phyloP scores from a whole-genome alignment of 768 basidiomycete genomes.

The Panellus pusillus region DNA sequence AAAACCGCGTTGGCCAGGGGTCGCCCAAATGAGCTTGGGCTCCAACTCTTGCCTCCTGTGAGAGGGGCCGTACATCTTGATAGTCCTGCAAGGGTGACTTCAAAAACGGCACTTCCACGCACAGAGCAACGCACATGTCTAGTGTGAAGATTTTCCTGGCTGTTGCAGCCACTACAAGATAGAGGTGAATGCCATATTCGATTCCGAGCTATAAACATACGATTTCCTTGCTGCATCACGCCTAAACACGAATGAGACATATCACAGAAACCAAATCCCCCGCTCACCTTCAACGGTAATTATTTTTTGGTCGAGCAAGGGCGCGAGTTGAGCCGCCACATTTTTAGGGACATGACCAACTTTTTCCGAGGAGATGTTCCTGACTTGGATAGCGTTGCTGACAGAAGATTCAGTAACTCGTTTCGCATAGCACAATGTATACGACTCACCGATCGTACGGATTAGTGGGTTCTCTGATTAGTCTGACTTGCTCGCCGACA shows the following conservation, averaged over 20 bases:
- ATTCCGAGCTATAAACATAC: constrained; percentile 33
- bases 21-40: constrained; percentile 72
- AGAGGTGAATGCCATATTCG: neutral
- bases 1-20: constrained; percentile 65
- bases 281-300: constrained; percentile 70
- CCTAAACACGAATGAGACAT: constrained; percentile 1
- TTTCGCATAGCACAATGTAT: neutral
- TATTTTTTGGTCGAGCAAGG: constrained; percentile 62
- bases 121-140: constrained; percentile 50
- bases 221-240: constrained; percentile 63
- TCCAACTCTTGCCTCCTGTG: constrained; percentile 63
- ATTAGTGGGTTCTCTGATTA: constrained; percentile 68
- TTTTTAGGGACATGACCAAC: constrained; percentile 78
- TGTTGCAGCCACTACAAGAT: neutral
- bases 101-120: neutral
- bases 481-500: constrained; percentile 70
- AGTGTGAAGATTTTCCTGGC: constrained; percentile 43
- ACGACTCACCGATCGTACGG: constrained; percentile 59
- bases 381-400: constrained; percentile 80
- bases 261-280: constrained; percentile 27
- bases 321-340: constrained; percentile 60
- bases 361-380: constrained; percentile 71
- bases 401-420: neutral
- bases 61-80: constrained; percentile 70
- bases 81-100: constrained; percentile 40